Evolutionary conservation across 805 yeast species (phyloP), one percentile per base, ranked within the genome.

Genomic region (Starmerella floricola): DNA sequence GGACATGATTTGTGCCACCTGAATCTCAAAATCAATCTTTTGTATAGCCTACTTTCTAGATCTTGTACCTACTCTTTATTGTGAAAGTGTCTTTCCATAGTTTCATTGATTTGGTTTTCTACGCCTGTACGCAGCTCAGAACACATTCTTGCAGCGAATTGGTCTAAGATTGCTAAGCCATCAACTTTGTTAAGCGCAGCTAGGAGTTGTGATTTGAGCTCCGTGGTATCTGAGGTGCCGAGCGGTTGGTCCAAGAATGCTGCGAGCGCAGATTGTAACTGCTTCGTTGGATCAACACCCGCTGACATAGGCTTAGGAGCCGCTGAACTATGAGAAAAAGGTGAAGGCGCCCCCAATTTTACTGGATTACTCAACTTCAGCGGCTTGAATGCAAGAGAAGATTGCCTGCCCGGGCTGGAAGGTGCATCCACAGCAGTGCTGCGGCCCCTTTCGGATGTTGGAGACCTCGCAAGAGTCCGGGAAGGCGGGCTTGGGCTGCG

Each of bases 151-250:
- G 29, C 38, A 15, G 41, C 26, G 29, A 42, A 16, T 8, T 18
- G 20, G 12, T 49, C 45, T 3, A 39, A 42, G 16, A 46, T 28
- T 1, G 50, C 39, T 2, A 46, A 26, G 2, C 46, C 51, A 26
- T 53, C 51, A 5, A 42, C 15, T 26, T 50, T 50, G 31, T 43
- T 46, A 21, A 53, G 45, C 3, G 55, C 56, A 6, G 46, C 11
- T 4, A 45, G 16, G 23, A 53, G 45, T 27, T 46, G 38, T 5
- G 40, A 16, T 24, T 40, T 37, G 18, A 52, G 47, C 13, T 36
- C 33, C 6, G 21, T 31, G 21, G 18, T 24, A 4, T 33, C 36
- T 5, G 16, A 31, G 3, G 34, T 20, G 15, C 16, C 4, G 8
- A 26, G 33, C 16, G 45, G 37, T 21, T 27, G 17, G 10, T 34